Conservation (phyloP, 305 asterid species). For the Stenogyne calaminthoides region DNA sequence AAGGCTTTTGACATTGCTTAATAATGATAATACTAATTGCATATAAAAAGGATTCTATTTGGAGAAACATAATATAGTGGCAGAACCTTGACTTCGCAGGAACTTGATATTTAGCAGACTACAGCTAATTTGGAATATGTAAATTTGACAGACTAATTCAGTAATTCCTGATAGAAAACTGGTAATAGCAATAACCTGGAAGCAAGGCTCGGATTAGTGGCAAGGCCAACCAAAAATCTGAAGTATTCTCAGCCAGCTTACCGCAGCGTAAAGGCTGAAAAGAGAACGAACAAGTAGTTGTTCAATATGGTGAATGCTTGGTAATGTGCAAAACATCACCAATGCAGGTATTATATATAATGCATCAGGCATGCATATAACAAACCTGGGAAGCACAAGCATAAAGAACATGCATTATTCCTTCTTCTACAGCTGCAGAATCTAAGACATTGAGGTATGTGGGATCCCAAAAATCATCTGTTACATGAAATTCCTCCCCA, state of each 20-base stretch:
- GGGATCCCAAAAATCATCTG: slow-evolving; percentile 66
- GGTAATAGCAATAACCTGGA: slow-evolving; percentile 65
- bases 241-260: slow-evolving; percentile 77
- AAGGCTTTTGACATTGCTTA: slow-evolving; percentile 9
- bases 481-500: slow-evolving; percentile 77
- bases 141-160: slow-evolving; percentile 22
- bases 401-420: slow-evolving; percentile 86
- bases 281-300: slow-evolving; percentile 30
- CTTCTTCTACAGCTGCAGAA: slow-evolving; percentile 84
- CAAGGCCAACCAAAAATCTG: slow-evolving; percentile 80
- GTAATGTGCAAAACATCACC: slow-evolving; percentile 11
- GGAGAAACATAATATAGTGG: not conserved
- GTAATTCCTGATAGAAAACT: slow-evolving; percentile 25
- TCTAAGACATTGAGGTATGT: slow-evolving; percentile 68
- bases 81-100: not conserved
- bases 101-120: slow-evolving; percentile 16
- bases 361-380: slow-evolving; percentile 26
- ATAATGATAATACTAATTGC: slow-evolving; percentile 3
- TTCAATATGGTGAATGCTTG: slow-evolving; percentile 19
- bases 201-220: slow-evolving; percentile 93
- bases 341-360: slow-evolving; percentile 3
- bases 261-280: slow-evolving; percentile 83
- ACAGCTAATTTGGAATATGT: slow-evolving; percentile 9
- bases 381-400: slow-evolving; percentile 97
- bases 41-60: not conserved